phyloP scores from a whole-genome alignment of 2,329 filamentous ascomycete genomes.

The Neurospora sp. region DNA sequence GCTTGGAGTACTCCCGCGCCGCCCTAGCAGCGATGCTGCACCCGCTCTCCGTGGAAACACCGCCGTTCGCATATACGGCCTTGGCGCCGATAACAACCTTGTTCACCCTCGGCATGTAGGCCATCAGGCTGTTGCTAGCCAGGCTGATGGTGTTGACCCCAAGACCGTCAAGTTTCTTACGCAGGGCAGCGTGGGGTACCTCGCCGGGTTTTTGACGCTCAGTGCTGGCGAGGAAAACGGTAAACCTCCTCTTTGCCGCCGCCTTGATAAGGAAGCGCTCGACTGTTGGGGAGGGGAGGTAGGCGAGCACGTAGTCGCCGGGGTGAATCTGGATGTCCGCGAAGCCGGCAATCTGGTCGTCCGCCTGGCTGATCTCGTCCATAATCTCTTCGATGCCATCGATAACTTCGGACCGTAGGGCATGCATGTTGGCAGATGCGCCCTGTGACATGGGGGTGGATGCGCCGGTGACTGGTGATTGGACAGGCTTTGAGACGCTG shows the following conservation, averaged over 20 bases:
- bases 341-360: conserved; percentile 83
- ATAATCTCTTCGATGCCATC: conserved; percentile 93
- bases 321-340: conserved; percentile 89
- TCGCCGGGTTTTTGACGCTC: conserved; percentile 27
- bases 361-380: conserved; percentile 86
- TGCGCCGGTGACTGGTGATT: conserved; percentile 28
- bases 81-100: conserved; percentile 89
- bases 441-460: conserved; percentile 24
- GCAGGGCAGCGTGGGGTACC: conserved; percentile 44
- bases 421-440: conserved; percentile 42
- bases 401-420: conserved; percentile 82
- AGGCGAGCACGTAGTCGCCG: conserved; percentile 83
- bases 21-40: conserved; percentile 74
- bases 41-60: conserved; percentile 75
- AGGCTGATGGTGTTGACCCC: conserved; percentile 79
- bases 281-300: conserved; percentile 76
- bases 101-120: conserved; percentile 90
- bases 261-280: conserved; percentile 84
- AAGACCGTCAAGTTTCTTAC: conserved; percentile 65
- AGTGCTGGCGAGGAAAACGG: conserved; percentile 71
- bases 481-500: conserved; percentile 53
- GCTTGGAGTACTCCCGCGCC: conserved; percentile 69
- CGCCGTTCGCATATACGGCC: conserved; percentile 79
- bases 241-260: conserved; percentile 83
- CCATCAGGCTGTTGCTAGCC: conserved; percentile 76